Evolutionary conservation across 768 basidiomycete genomes (phyloP).

Genomic region (Ramaria rubella): DNA sequence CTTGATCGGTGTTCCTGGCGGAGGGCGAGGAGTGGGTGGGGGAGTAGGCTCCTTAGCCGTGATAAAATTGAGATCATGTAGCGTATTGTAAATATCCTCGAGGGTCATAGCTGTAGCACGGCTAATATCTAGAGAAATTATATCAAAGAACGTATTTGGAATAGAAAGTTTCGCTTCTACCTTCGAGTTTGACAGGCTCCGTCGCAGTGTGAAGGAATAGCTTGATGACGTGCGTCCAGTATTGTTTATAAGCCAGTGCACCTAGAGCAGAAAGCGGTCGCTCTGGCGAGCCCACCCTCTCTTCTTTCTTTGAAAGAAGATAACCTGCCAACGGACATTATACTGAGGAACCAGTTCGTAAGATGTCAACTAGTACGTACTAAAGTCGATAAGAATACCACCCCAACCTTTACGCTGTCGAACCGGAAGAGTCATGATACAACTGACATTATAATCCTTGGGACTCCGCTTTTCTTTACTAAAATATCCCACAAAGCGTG

Average conservation of each 20-base stretch:
- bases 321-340: conserved; percentile 57
- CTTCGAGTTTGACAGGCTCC: conserved; percentile 64
- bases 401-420: conserved; percentile 96
- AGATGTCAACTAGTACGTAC: conserved; percentile 43
- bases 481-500: conserved; percentile 96
- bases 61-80: conserved; percentile 73
- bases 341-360: conserved; percentile 4
- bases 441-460: conserved; percentile 95
- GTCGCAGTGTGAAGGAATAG: conserved; percentile 60
- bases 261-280: conserved; percentile 92
- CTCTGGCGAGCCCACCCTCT: conserved; percentile 85
- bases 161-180: conserved; percentile 36
- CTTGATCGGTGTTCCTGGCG: conserved; percentile 76
- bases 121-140: conserved; percentile 59
- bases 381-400: conserved; percentile 95
- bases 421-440: conserved; percentile 98
- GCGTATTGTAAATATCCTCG: conserved; percentile 77
- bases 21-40: conserved; percentile 45
- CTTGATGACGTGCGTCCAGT: conserved; percentile 89
- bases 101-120: conserved; percentile 81
- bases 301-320: conserved; percentile 91
- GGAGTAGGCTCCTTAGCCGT: conserved; percentile 40
- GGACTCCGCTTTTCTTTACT: conserved; percentile 97
- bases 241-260: conserved; percentile 88
- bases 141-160: not conserved